phyloP scores from a whole-genome alignment of 1,139 yeast species.

The Magnusiomyces ingens region DNA sequence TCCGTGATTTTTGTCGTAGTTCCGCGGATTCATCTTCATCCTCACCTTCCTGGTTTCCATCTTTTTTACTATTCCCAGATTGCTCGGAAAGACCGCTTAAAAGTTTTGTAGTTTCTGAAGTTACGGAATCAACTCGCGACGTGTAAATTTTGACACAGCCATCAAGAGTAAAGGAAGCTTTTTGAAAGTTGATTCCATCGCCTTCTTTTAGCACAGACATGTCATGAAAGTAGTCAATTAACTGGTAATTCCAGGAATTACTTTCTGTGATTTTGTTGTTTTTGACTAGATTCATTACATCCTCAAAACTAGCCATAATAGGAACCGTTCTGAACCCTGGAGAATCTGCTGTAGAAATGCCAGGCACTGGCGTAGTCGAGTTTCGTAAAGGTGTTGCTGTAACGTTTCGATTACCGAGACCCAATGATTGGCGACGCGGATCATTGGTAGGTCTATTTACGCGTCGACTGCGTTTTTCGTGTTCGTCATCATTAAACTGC shows the following conservation, averaged over 20 bases:
- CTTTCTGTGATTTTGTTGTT: constrained; percentile 56
- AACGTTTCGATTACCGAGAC: too few relatives aligned
- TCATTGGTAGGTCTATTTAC: too few relatives aligned
- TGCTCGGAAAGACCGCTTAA: constrained; percentile 62
- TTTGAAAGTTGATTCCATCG: constrained; percentile 63
- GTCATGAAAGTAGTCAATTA: constrained; percentile 81
- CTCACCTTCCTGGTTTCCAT: constrained; percentile 26
- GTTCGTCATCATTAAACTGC: too few relatives aligned
- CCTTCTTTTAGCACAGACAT: constrained; percentile 54
- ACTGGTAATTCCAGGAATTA: constrained; percentile 72
- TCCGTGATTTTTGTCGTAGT: constrained; percentile 19
- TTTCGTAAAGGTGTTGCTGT: neutral
- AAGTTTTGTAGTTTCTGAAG: constrained; percentile 80
- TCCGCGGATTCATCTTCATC: constrained; percentile 27
- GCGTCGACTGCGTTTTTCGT: too few relatives aligned
- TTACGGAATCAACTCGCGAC: constrained; percentile 85
- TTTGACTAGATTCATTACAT: constrained; percentile 86
- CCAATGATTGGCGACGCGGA: too few relatives aligned
- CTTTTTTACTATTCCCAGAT: constrained; percentile 23
- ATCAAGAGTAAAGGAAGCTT: constrained; percentile 72
- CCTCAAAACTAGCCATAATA: constrained; percentile 65
- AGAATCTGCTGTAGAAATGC: constrained; percentile 24
- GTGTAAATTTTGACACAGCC: constrained; percentile 83
- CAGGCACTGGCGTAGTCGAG: neutral
- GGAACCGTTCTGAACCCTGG: constrained; percentile 33